These are phyloP conservation scores for Ceratobasidium sp. DNA, from an alignment of 1,284 basidiomycete species.

Conservation along the genomic window DNA sequence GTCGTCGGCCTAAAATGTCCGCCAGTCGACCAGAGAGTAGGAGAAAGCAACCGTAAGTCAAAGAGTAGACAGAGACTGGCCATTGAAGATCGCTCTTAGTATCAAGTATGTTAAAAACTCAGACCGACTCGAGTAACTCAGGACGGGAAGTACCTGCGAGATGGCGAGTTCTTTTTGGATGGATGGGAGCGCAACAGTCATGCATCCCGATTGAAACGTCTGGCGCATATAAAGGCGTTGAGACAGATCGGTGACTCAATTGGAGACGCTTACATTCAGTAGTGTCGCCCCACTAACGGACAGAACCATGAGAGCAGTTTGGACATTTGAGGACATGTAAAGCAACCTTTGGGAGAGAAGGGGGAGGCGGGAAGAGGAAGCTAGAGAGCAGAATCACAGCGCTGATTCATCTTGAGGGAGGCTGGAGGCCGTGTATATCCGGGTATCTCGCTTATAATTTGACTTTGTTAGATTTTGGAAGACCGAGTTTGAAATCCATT, in stretches of 20 bases:
- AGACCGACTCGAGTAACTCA: too few species aligned
- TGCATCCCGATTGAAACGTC: constrained; percentile 46
- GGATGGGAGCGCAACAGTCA: constrained; percentile 49
- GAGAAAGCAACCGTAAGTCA: constrained; percentile 48
- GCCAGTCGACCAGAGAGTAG: constrained; percentile 47
- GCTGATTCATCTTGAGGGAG: constrained; percentile 7
- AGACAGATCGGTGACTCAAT: background rate
- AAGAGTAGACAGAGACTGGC: constrained; percentile 39
- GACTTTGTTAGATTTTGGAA: constrained; percentile 3
- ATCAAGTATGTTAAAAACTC: background rate
- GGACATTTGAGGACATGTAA: constrained; percentile 4
- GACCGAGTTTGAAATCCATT: background rate
- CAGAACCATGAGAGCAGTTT: constrained; percentile 24
- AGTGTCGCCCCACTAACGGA: constrained; percentile 41
- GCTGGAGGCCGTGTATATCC: background rate
- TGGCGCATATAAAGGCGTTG: background rate
- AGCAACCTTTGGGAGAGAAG: background rate
- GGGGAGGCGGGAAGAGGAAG: constrained; percentile 2
- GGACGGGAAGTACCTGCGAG: constrained; percentile 24
- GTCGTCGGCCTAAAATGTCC: constrained; percentile 45
- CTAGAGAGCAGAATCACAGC: background rate
- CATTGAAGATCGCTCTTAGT: constrained; percentile 40
- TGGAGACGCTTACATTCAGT: constrained; percentile 24
- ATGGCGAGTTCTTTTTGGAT: constrained; percentile 46
- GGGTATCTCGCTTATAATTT: constrained; percentile 12